Conservation (phyloP, 139 green algal species). For the Pleodorina starrii region DNA sequence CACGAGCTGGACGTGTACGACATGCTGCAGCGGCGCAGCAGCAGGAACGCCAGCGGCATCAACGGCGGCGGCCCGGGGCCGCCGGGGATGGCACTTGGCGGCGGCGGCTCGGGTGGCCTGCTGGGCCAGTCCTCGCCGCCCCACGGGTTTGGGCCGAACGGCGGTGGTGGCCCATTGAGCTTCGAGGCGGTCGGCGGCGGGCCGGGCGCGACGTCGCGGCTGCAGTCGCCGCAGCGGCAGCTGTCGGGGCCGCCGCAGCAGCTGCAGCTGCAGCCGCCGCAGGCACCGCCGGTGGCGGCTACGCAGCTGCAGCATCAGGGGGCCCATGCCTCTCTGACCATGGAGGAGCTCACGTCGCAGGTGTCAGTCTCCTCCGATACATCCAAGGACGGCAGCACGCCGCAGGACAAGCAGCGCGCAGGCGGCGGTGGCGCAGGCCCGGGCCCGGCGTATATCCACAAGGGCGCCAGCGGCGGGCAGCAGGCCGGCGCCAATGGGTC, state of each 20-base stretch:
- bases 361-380: conserved; percentile 29
- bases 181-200: not conserved
- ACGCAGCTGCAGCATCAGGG: not conserved
- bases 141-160: not conserved
- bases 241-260: not conserved
- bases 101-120: not conserved
- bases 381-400: not conserved
- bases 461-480: not conserved
- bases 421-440: not conserved
- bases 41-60: conserved; percentile 23
- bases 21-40: conserved; percentile 36
- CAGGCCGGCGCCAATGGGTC: not conserved
- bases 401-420: conserved; percentile 10
- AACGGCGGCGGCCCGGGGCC: not conserved
- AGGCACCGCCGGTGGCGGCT: too few relatives aligned
- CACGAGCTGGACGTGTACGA: conserved; percentile 50
- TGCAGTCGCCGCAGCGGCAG: not conserved
- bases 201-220: not conserved
- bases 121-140: not conserved
- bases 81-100: not conserved
- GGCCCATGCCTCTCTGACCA: not conserved
- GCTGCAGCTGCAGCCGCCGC: not conserved
- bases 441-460: not conserved
- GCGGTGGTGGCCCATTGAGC: not conserved
- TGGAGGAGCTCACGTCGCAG: conserved; percentile 28